phyloP scores from a whole-genome alignment of 2,329 filamentous ascomycete species.

The Aureobasidium musti region DNA sequence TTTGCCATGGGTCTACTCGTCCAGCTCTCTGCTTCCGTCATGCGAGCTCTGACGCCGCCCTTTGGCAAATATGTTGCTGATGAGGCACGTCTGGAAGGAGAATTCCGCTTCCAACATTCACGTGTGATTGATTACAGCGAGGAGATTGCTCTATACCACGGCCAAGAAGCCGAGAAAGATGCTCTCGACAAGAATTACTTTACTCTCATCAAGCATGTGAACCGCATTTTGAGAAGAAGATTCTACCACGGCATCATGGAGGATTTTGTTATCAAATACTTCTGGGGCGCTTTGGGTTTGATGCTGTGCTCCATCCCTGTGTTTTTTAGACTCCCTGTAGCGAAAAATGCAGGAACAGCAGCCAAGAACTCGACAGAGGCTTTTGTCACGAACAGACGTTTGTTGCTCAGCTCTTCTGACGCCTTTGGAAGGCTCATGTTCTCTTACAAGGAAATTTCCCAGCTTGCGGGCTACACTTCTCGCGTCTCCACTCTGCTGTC shows the following conservation, averaged over 20 bases:
- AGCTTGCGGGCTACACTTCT: slow-evolving; percentile 92
- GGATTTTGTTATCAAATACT: slow-evolving; percentile 99
- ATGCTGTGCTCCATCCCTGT: slow-evolving; percentile 92
- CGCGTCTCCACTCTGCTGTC: slow-evolving; percentile 86
- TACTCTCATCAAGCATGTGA: slow-evolving; percentile 98
- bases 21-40: slow-evolving; percentile 86
- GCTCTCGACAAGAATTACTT: slow-evolving; percentile 98
- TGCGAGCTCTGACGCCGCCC: slow-evolving; percentile 91
- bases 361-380: slow-evolving; percentile 47
- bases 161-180: slow-evolving; percentile 93
- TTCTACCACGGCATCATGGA: slow-evolving; percentile 99
- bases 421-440: slow-evolving; percentile 97
- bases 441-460: slow-evolving; percentile 95
- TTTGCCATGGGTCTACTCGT: slow-evolving; percentile 95
- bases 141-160: slow-evolving; percentile 87
- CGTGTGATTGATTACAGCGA: slow-evolving; percentile 94
- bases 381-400: slow-evolving; percentile 90
- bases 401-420: slow-evolving; percentile 90
- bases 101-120: slow-evolving; percentile 94
- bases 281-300: slow-evolving; percentile 93
- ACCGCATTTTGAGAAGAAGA: slow-evolving; percentile 83
- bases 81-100: slow-evolving; percentile 89
- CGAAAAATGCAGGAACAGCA: slow-evolving; percentile 54
- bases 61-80: slow-evolving; percentile 98
- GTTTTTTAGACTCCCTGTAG: slow-evolving; percentile 86